Evolutionary conservation across 768 basidiomycete species (phyloP), one percentile per base, ranked within the genome.

Genomic region (Termitomyces bulborhizus): DNA sequence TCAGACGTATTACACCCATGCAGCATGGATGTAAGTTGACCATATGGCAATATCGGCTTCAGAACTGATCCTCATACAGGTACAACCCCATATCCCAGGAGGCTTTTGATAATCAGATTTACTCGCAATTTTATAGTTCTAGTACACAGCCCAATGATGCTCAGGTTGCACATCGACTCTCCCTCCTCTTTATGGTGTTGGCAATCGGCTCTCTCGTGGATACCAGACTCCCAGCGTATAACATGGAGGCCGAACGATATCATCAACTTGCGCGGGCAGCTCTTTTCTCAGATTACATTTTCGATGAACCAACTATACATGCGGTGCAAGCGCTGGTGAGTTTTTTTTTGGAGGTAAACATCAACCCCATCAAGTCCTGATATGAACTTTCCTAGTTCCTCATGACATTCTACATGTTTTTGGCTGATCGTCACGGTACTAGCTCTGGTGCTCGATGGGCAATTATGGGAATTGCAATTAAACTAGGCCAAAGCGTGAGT

Each of bases 361-460:
- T 60, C 55, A 46, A 58, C 49, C 50, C 60, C 39, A 63, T 64
- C 48, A 44, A 46, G 51, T 37, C 34, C 41, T 49, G 44, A 52
- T 55, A 41, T 26, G 18, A 36, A 52, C 18, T 51, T 40, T 54
- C 31, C 57, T 29, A 87, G 85, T 83, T 79, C 65, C 72, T 87
- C 56, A 87, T 87, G 84, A 78, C 83, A 9, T 85, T 78, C 63
- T 87, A 85, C 63, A 74, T 86, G 36, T 86, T 86, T 69, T 72
- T 86, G 50, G 76, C 79, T 54, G 85, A 87, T 69, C 77, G 85
- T 57, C 83, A 86, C 68, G 85, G 84, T 13, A 81, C 80, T 32
- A 78, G 74, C 62, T 82, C 83, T 62, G 83, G 83, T 12, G 76
- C 81, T 32, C 76, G 85, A 39, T 86, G 84, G 84, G 79, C 79